Base-by-base conservation (phyloP, 1,139 yeast species). In the Schizosaccharomyces versatilis region DNA sequence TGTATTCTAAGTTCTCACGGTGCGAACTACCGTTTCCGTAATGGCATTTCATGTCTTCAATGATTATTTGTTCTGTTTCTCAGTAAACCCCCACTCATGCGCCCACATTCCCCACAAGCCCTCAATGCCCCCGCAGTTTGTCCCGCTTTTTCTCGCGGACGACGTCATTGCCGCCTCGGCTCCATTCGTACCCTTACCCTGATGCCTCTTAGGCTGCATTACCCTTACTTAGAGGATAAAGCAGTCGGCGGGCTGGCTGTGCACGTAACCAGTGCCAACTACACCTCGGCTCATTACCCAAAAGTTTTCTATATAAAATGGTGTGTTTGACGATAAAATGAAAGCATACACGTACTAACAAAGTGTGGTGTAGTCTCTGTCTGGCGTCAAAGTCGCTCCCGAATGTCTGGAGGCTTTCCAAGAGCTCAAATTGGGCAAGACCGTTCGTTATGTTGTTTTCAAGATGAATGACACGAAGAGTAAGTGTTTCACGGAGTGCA, bases 351-450 rank as follows among this genome's bases (percentile, higher is more conserved):
- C 19, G 47, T 12, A 41, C 32, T 24, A 24, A 24, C 32, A 24
- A 24, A 24, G 2, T 36, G 39, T 14, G 14, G 14, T 10, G 12
- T 38, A 55, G 57, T 54, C 57, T 48, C 54, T 53, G 32, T 56
- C 58, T n/a, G 58, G 94, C 75, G 96, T 90, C 68, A 80, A 94
- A 65, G 95, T 90, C 68, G 85, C 93, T 65, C 96, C 88, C 70
- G 95, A 85, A 70, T 86, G 95, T 61, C 77, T 88, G 68, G 73
- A 78, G 63, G 94, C 95, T 57, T 90, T 85, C 81, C 85, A 88
- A 69, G 95, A 88, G 67, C 79, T 90, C 72, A 90, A 90, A 76
- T 78, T 90, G 67, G 96, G 96, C 64, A 88, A 86, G 75, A 59
- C 62, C 53, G 74, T 72, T 74, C 88, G 83, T 75, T 90, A 76